These are phyloP conservation scores for Lagerstroemia speciosa DNA, from an alignment of 345 rosid species.

Conservation along the genomic window DNA sequence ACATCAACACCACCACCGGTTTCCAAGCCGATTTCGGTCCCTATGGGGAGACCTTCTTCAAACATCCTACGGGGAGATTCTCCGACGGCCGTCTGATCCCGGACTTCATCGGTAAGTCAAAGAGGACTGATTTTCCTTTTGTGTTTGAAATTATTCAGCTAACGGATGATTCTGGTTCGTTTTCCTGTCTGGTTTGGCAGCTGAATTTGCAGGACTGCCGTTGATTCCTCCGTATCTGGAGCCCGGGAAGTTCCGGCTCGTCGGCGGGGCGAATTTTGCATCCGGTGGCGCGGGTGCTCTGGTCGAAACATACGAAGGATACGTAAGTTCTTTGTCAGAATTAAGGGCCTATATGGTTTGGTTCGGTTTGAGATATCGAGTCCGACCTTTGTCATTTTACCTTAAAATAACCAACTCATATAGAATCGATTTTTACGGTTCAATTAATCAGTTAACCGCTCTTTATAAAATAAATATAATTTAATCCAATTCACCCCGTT, in stretches of 20 bases:
- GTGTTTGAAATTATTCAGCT: background rate
- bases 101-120: constrained; percentile 30
- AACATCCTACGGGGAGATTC: constrained; percentile 31
- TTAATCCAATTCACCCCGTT: too few species aligned
- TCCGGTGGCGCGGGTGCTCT: constrained; percentile 48
- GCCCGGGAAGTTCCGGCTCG: constrained; percentile 15
- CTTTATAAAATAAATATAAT: too few species aligned
- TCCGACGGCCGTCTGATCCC: constrained; percentile 36
- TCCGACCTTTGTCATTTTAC: background rate
- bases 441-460: too few species aligned
- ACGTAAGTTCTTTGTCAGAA: background rate
- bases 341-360: too few species aligned
- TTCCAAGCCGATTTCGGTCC: constrained; percentile 28
- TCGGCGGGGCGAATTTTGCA: constrained; percentile 36
- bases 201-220: constrained; percentile 34
- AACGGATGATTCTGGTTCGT: too few species aligned
- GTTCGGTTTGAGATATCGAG: too few species aligned
- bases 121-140: background rate
- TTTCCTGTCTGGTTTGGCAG: constrained; percentile 13
- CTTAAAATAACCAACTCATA: background rate
- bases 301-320: constrained; percentile 18
- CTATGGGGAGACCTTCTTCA: constrained; percentile 32
- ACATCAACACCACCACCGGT: constrained; percentile 21
- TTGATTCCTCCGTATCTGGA: constrained; percentile 38
- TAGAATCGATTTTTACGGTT: background rate